Conservation (phyloP, 2,329 filamentous ascomycete genomes). For the Xylaria sp. region DNA sequence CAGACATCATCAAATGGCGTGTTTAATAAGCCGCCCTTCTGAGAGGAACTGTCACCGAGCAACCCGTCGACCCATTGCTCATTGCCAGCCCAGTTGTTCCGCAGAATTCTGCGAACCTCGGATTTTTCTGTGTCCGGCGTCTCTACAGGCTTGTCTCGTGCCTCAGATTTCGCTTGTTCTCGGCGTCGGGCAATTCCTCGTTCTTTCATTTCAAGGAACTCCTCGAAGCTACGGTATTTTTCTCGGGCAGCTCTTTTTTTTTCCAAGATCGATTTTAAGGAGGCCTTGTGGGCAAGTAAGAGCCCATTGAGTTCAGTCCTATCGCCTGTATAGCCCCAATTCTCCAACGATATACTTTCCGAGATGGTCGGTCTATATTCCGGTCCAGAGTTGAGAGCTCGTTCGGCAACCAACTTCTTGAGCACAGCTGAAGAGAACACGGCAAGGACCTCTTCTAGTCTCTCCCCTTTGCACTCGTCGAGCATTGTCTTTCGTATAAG, state of each 20-base stretch:
- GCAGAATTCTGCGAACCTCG: conserved; percentile 69
- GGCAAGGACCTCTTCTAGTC: conserved; percentile 86
- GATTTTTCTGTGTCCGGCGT: conserved; percentile 57
- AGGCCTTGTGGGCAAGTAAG: conserved; percentile 77
- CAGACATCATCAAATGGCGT: conserved; percentile 77
- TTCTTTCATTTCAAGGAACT: conserved; percentile 72
- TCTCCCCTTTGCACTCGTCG: conserved; percentile 93
- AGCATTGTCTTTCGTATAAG: conserved; percentile 94
- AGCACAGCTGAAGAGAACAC: conserved; percentile 86
- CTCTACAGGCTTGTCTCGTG: conserved; percentile 46
- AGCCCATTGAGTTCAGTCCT: conserved; percentile 71
- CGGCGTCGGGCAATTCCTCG: conserved; percentile 65
- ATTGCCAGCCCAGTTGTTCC: conserved; percentile 82
- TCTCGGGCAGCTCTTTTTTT: conserved; percentile 69
- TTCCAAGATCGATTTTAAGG: conserved; percentile 68
- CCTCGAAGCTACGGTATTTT: conserved; percentile 71
- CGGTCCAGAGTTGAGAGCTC: conserved; percentile 52
- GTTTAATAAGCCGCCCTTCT: conserved; percentile 71
- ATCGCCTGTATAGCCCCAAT: conserved; percentile 66
- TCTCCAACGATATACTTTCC: conserved; percentile 67
- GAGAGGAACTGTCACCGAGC: conserved; percentile 68
- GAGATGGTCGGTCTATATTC: conserved; percentile 61
- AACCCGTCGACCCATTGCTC: conserved; percentile 78
- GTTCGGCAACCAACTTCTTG: conserved; percentile 70
- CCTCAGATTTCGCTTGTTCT: conserved; percentile 55